Base-by-base conservation (phyloP, 805 yeast species). In the Wickerhamiella cacticola region DNA sequence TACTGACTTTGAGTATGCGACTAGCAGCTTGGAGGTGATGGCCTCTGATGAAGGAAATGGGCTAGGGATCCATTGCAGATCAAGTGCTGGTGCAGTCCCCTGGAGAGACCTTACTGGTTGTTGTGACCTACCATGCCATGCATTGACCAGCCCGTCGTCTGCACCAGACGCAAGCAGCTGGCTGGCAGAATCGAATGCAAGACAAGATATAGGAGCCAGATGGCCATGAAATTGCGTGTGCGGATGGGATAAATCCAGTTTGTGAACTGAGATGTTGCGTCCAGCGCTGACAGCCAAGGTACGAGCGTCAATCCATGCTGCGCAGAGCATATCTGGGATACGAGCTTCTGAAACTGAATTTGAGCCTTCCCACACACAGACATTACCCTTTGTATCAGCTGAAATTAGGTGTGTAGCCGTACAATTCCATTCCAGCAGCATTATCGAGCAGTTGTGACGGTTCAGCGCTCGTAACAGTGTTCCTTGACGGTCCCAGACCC, bases 401-500 rank as follows among this genome's bases (percentile, higher is more conserved):
- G 87, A 72, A 15, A 83, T 58, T 5, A 84, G 59, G 56, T 70
- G 71, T 8, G 70, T 66, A 2, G 80, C 78, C 15, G 70, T 65
- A 7, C 65, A 61, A 49, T 75, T 79, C 94, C 94, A 86, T 47
- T 67, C 61, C 3, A 82, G 63, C 1, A 69, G 59, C 8, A 77
- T 56, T 0, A 86, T 70, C 0, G 88, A 75, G 2, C 74, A 61
- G 39, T 69, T 42, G 54, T 78, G 83, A 31, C 72, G 59, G 22
- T 56, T 34, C 55, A 78, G 62, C 1, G 74, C 72, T 45, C 77
- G 79, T 50, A 74, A 68, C 33, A 85, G 66, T 25, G 73, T 71
- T 0, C 95, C 94, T 41, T 76, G 80, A 0, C 74, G 68, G 9
- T 79, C 73, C 94, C 95, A 87, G n/a, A 83, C 67, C 48, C 89